phyloP scores from a whole-genome alignment of 2,329 filamentous ascomycete genomes.

The Exophiala mesophila region DNA sequence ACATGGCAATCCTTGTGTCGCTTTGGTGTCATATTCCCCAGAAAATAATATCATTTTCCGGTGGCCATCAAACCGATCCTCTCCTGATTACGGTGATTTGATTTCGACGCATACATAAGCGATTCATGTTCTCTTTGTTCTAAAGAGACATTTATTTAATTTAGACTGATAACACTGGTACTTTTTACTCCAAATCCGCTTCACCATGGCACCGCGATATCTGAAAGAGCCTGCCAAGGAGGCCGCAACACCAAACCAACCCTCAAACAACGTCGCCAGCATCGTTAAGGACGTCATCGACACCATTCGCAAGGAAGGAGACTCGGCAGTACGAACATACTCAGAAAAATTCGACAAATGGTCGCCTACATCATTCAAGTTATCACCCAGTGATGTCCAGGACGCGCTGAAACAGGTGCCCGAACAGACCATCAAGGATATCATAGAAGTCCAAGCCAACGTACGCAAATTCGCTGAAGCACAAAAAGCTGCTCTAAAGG shows the following conservation, averaged over 20 bases:
- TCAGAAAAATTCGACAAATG: constrained; percentile 53
- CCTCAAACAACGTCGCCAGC: background rate
- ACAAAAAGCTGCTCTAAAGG: constrained; percentile 42
- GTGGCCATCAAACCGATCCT: too few species aligned
- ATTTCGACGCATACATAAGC: too few species aligned
- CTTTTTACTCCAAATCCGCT: background rate
- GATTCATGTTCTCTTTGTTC: too few species aligned
- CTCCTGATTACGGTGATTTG: too few species aligned
- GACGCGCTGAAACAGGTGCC: constrained; percentile 41
- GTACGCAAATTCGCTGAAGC: constrained; percentile 47
- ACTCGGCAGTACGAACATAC: constrained; percentile 46
- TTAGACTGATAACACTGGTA: too few species aligned
- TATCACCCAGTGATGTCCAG: constrained; percentile 43
- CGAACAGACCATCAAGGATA: constrained; percentile 49
- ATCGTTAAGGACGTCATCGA: constrained; percentile 49
- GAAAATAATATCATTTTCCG: too few species aligned
- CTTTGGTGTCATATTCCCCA: too few species aligned
- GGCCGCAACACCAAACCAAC: background rate
- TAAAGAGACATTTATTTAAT: too few species aligned
- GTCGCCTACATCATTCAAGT: constrained; percentile 46
- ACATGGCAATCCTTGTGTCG: too few species aligned
- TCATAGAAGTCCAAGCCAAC: constrained; percentile 49
- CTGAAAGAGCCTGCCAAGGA: background rate
- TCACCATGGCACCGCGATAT: background rate
- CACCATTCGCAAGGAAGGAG: constrained; percentile 44